phyloP scores from a whole-genome alignment of 805 yeast genomes.

The Brettanomyces sp. region DNA sequence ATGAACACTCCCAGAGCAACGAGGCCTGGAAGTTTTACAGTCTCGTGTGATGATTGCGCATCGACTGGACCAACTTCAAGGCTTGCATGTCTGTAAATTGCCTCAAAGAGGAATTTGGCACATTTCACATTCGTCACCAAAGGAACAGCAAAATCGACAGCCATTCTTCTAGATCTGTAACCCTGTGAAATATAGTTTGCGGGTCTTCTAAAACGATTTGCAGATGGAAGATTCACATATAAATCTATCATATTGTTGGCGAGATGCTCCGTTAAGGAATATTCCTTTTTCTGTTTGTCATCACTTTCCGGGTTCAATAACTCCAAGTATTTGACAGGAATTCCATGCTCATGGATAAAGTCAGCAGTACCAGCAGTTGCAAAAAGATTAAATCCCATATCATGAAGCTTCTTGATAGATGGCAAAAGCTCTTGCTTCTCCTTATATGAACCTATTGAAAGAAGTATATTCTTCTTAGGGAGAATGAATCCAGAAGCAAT shows the following conservation, averaged over 20 bases:
- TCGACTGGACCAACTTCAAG: conserved; percentile 70
- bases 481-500: conserved; percentile 91
- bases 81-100: conserved; percentile 63
- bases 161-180: conserved; percentile 98
- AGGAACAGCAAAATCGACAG: conserved; percentile 97
- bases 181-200: conserved; percentile 97
- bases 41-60: conserved; percentile 83
- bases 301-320: conserved; percentile 60
- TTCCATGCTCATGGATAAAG: conserved; percentile 87
- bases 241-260: conserved; percentile 94
- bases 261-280: conserved; percentile 90
- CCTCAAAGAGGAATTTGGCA: conserved; percentile 93
- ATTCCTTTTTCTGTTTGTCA: conserved; percentile 82
- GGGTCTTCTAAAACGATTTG: conserved; percentile 97
- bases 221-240: conserved; percentile 92
- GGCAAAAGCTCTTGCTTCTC: conserved; percentile 94
- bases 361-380: conserved; percentile 99
- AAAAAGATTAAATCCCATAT: conserved; percentile 81
- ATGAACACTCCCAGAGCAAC: conserved; percentile 74
- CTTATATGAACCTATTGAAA: conserved; percentile 93
- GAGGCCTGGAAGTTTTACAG: conserved; percentile 77
- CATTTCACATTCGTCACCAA: conserved; percentile 94
- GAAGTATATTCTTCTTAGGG: conserved; percentile 88
- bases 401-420: conserved; percentile 67
- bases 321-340: conserved; percentile 93